Conservation (phyloP, 352 stramenopile species). For the Phytophthora hybrid region DNA sequence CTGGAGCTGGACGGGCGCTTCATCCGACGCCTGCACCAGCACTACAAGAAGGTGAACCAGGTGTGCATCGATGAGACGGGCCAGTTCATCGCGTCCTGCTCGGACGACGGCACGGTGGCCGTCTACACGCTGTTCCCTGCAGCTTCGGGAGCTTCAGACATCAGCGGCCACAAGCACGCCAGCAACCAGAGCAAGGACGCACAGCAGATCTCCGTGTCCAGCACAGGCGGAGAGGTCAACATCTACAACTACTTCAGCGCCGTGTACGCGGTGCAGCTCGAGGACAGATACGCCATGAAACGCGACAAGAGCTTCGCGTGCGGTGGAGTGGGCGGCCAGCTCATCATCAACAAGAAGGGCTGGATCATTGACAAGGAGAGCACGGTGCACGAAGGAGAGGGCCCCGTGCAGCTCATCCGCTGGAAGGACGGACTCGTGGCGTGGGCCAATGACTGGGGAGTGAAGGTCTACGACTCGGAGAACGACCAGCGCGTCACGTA, state of each 20-base stretch:
- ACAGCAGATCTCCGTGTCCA: constrained; percentile 59
- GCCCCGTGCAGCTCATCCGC: constrained; percentile 80
- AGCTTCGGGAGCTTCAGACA: constrained; percentile 7
- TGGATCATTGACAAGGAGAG: constrained; percentile 91
- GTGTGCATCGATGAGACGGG: constrained; percentile 88
- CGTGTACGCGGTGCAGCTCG: constrained; percentile 82
- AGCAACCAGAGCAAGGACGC: constrained; percentile 24
- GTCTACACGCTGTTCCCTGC: constrained; percentile 78
- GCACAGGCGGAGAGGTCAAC: constrained; percentile 83
- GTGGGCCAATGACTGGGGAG: constrained; percentile 89
- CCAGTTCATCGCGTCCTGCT: constrained; percentile 88
- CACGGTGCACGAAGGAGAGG: constrained; percentile 86
- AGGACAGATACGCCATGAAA: constrained; percentile 83
- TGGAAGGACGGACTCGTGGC: constrained; percentile 82
- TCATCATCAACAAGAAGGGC: constrained; percentile 89
- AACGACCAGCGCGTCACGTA: constrained; percentile 84
- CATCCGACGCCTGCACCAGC: constrained; percentile 83
- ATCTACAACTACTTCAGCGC: constrained; percentile 92
- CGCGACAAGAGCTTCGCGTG: constrained; percentile 85
- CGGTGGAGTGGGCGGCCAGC: constrained; percentile 75
- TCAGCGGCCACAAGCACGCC: constrained; percentile 33
- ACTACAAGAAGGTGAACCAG: constrained; percentile 91
- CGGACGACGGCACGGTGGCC: constrained; percentile 84
- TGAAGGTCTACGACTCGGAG: constrained; percentile 86
- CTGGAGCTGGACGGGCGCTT: constrained; percentile 81